Base-by-base conservation (phyloP, 2,329 filamentous ascomycete species). In the Aspergillus hiratsukae region DNA sequence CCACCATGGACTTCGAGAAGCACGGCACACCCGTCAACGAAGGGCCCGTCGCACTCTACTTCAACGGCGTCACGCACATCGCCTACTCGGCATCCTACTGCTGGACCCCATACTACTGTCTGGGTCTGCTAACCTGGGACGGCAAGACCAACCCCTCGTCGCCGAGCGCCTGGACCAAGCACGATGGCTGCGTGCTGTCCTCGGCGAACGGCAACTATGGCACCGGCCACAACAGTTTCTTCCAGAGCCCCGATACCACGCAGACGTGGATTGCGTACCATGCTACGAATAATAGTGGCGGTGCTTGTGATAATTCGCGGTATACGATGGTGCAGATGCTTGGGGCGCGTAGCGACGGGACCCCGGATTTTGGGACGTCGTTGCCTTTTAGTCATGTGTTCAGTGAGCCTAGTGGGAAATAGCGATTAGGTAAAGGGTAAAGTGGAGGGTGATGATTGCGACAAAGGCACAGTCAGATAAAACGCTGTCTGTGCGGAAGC, bases 231-330 rank as follows among this genome's bases (percentile, higher is more conserved):
- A 84, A 84, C 61, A 73, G 72, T 69, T 85, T 85, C 74, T 84
- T 86, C 70, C 72, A 68, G 28, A 83, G 80, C 59, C 81, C 82
- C 0, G 81, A 84, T 58, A 80, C 76, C 3, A 77, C 70, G 0
- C 75, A 84, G 67, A 80, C 76, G 2, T 85, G 78, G 78, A 82
- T 81, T 52, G 78, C 81, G 0, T 85, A 81, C 66, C 81, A 85
- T 60, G 82, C 82, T 0, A 83, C 81, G 0, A 69, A 73, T 1
- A 79, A 76, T 56, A 70, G 73, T 10, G 69, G 68, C 0, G 82
- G 82, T 0, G 75, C 78, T 1, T 85, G 83, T 54, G 81, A 83
- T 56, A 75, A 78, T 1, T 80, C 74, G 4, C 68, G 83, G 41
- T 84, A 83, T 58, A 81, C 82, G 1, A 80, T 80, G 71, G 79